phyloP scores from a whole-genome alignment of 495 filamentous ascomycete genomes.

The Xanthoparmelia taractica region DNA sequence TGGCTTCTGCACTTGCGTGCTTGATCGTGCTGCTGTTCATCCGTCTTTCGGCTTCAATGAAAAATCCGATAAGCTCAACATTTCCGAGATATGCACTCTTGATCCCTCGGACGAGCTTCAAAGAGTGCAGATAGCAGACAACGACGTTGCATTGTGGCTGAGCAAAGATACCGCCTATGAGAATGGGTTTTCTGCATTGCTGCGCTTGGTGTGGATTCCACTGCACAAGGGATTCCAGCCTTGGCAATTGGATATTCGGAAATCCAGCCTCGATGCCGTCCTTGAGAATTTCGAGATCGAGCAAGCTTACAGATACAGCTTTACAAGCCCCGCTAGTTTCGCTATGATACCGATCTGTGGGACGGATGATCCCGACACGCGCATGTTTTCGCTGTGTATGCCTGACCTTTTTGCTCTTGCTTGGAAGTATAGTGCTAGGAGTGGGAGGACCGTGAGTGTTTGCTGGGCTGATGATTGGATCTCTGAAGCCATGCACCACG shows the following conservation, averaged over 20 bases:
- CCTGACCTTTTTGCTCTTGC: not conserved
- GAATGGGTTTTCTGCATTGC: not conserved
- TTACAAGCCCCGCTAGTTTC: not conserved
- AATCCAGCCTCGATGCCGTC: not conserved
- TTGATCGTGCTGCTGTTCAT: not conserved
- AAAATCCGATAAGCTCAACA: not conserved
- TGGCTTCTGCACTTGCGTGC: not conserved
- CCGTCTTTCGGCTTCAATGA: not conserved
- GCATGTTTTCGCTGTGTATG: not conserved
- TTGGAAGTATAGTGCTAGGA: not conserved
- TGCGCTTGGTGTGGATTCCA: not conserved
- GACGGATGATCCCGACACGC: not conserved
- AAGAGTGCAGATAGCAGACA: not conserved
- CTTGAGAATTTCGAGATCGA: not conserved
- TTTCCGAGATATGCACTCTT: not conserved
- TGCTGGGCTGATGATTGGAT: not conserved
- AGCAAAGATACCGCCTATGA: not conserved
- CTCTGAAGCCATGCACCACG: not conserved
- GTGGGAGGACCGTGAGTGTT: not conserved
- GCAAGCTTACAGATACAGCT: not conserved
- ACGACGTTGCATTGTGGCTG: not conserved
- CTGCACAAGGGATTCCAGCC: not conserved
- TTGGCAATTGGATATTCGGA: not conserved
- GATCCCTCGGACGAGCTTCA: not conserved
- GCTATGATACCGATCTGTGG: not conserved